phyloP scores from a whole-genome alignment of 805 yeast species.

The Pichia exigua region DNA sequence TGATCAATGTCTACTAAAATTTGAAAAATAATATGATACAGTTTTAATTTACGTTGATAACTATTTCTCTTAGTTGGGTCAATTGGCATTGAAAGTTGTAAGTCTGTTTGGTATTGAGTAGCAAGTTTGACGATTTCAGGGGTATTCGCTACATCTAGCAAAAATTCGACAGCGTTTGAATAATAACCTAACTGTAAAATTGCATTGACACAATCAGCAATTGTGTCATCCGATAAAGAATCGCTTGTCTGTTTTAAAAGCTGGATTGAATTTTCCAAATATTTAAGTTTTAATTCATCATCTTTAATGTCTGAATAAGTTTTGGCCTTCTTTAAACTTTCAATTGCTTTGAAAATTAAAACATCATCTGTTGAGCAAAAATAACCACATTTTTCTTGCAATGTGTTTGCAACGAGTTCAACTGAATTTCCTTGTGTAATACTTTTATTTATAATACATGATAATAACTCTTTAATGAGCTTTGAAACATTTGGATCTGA shows the following conservation, averaged over 20 bases:
- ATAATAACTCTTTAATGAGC: constrained; percentile 75
- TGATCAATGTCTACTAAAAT: constrained; percentile 67
- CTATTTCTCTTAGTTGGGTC: constrained; percentile 45
- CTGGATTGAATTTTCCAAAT: constrained; percentile 65
- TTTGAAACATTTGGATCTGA: constrained; percentile 45
- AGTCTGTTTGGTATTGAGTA: constrained; percentile 43
- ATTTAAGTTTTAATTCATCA: constrained; percentile 52
- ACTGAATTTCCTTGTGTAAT: constrained; percentile 90
- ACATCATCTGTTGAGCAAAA: constrained; percentile 94
- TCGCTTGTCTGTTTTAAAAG: constrained; percentile 76
- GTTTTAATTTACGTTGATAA: constrained; percentile 44
- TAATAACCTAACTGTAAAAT: constrained; percentile 72
- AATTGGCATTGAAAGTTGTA: constrained; percentile 18
- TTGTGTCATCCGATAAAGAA: constrained; percentile 66
- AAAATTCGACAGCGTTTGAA: constrained; percentile 80
- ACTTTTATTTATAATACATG: constrained; percentile 82
- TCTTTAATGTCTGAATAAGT: constrained; percentile 65
- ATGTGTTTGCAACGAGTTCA: constrained; percentile 76
- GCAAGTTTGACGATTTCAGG: constrained; percentile 57
- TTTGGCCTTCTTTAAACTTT: constrained; percentile 80
- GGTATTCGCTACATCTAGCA: constrained; percentile 66
- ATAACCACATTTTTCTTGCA: constrained; percentile 90
- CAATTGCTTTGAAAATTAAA: constrained; percentile 87
- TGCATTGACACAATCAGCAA: constrained; percentile 71
- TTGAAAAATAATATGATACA: constrained; percentile 70